Percentiles rank a stretch among this genome's conserved stretches.
These are phyloP conservation scores for Kokia cookei DNA, from an alignment of 441 rosid genomes.

Conservation along the genomic window DNA sequence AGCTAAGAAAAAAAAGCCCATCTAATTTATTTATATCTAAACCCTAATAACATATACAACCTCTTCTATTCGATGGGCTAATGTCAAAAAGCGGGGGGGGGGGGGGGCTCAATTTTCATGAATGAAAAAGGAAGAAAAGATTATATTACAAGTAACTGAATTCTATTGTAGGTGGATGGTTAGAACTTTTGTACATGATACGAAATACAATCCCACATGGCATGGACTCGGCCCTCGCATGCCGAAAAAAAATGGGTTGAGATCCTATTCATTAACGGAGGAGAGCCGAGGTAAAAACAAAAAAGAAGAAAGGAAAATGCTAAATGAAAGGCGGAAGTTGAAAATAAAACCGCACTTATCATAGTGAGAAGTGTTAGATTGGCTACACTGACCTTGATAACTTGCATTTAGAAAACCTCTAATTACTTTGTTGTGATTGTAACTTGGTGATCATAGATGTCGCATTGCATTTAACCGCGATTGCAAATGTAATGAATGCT, in stretches of 20 bases:
- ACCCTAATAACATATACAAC: not conserved
- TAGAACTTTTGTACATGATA: constrained; percentile 51
- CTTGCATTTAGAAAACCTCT: not conserved
- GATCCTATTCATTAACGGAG: not conserved
- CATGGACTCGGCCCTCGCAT: constrained; percentile 24
- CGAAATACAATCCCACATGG: constrained; percentile 13
- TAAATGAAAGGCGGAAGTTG: constrained; percentile 21
- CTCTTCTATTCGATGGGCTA: not conserved
- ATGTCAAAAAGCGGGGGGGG: not conserved
- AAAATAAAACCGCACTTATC: constrained; percentile 7
- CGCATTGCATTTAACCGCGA: not conserved
- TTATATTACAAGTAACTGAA: constrained; percentile 29
- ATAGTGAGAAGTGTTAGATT: not conserved
- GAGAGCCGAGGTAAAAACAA: not conserved
- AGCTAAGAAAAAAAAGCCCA: not conserved
- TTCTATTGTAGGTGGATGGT: constrained; percentile 47
- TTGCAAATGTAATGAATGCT: not conserved
- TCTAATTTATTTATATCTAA: not conserved
- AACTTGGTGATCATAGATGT: not conserved
- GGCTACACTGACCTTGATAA: constrained; percentile 7
- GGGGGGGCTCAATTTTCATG: too few relatives aligned
- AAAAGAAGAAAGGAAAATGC: not conserved
- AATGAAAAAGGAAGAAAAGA: not conserved
- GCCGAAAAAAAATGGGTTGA: constrained; percentile 12
- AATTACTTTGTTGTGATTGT: not conserved